Evolutionary conservation across 2,329 filamentous ascomycete species (phyloP).

Genomic region (Bipolaris oryzae): DNA sequence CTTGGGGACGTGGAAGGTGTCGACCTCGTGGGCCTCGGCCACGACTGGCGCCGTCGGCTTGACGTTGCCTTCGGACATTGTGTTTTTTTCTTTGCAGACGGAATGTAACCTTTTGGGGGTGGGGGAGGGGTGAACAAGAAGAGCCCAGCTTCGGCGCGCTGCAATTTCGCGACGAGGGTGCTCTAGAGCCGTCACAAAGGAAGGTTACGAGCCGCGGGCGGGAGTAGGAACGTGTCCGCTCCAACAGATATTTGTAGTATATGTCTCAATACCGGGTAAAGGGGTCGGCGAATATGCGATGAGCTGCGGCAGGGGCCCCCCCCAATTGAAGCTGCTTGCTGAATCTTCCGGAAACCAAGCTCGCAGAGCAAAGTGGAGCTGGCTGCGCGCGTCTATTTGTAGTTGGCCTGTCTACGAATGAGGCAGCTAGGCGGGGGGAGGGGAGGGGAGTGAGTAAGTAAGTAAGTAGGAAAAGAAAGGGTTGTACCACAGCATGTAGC

Average conservation of each 20-base stretch:
- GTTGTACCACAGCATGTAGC: too few relatives aligned
- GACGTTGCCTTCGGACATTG: slow-evolving; percentile 54
- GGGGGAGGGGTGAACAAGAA: neutral
- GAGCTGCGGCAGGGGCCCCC: slow-evolving; percentile 32
- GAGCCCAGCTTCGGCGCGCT: slow-evolving; percentile 16
- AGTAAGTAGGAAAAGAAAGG: neutral
- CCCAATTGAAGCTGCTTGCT: slow-evolving; percentile 27
- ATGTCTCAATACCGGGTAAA: slow-evolving; percentile 45
- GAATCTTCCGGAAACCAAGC: slow-evolving; percentile 34
- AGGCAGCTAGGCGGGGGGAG: neutral
- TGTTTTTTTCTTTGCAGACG: slow-evolving; percentile 16
- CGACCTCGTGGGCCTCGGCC: slow-evolving; percentile 75
- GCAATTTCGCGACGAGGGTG: slow-evolving; percentile 11
- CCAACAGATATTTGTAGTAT: slow-evolving; percentile 28
- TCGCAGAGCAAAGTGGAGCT: slow-evolving; percentile 33
- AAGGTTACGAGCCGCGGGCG: slow-evolving; percentile 9
- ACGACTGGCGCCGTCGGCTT: slow-evolving; percentile 60
- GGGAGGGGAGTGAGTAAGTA: neutral
- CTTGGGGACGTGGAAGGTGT: slow-evolving; percentile 70
- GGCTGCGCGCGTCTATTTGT: slow-evolving; percentile 16
- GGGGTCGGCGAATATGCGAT: slow-evolving; percentile 40
- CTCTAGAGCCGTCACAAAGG: slow-evolving; percentile 2
- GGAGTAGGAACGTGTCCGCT: slow-evolving; percentile 11
- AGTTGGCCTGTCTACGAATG: neutral
- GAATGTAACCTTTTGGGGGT: slow-evolving; percentile 12